Conservation (phyloP, 306 rosid species). For the Glycyrrhiza uralensis region DNA sequence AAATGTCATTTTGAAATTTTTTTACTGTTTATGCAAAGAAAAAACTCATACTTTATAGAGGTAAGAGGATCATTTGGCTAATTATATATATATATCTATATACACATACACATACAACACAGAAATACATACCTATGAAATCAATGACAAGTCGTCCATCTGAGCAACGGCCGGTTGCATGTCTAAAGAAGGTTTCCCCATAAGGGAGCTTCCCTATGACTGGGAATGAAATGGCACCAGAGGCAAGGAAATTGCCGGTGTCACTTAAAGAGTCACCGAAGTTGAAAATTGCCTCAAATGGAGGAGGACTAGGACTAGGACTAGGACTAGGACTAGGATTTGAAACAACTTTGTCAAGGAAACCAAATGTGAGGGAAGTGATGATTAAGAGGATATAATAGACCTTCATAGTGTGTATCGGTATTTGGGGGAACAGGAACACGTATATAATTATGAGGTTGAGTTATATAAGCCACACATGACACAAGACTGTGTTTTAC, state of each 20-base stretch:
- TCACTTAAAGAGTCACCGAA: slow-evolving; percentile 85
- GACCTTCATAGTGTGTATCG: slow-evolving; percentile 33
- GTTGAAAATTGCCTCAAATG: slow-evolving; percentile 55
- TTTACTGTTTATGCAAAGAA: no score
- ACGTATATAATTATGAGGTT: neutral
- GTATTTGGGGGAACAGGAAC: neutral
- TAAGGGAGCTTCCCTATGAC: slow-evolving; percentile 65
- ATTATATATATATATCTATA: no score
- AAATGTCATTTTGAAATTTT: no score
- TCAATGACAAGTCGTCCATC: slow-evolving; percentile 68
- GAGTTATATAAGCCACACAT: slow-evolving; percentile 10
- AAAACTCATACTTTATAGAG: no score
- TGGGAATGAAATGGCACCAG: slow-evolving; percentile 44
- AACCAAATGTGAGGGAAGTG: neutral
- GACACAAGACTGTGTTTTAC: neutral
- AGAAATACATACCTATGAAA: slow-evolving; percentile 53
- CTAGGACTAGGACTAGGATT: slow-evolving; percentile 18
- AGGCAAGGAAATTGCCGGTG: slow-evolving; percentile 63
- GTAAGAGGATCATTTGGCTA: no score
- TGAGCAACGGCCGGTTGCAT: slow-evolving; percentile 69
- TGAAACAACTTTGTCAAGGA: slow-evolving; percentile 23
- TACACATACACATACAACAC: no score
- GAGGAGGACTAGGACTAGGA: slow-evolving; percentile 22
- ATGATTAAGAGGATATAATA: slow-evolving; percentile 7
- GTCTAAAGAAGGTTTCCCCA: slow-evolving; percentile 63